Evolutionary conservation across 192 early-diverging fungal genomes (phyloP).

Genomic region (Entrophospora sp.): DNA sequence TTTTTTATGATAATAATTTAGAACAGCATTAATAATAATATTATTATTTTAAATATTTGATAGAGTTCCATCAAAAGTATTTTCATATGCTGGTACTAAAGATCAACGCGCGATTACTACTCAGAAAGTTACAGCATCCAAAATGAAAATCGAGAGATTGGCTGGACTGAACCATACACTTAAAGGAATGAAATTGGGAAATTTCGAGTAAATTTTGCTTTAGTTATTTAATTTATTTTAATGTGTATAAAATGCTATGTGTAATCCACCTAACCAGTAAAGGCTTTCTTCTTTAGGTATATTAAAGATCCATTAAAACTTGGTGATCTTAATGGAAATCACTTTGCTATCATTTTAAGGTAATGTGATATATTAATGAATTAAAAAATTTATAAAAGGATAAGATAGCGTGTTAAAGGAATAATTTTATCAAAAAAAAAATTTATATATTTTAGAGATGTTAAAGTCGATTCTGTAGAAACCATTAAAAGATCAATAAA

Average conservation of each 20-base stretch:
- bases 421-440: too few species aligned
- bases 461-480: slow-evolving; percentile 39
- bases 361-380: too few species aligned
- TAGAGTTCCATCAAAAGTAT: slow-evolving; percentile 41
- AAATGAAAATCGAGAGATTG: slow-evolving; percentile 49
- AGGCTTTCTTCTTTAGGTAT: slow-evolving; percentile 39
- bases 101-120: slow-evolving; percentile 86
- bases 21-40: too few species aligned
- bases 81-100: slow-evolving; percentile 90
- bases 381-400: too few species aligned
- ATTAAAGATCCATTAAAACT: slow-evolving; percentile 55
- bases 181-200: slow-evolving; percentile 57
- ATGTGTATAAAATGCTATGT: not conserved
- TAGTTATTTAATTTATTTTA: not conserved
- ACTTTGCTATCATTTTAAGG: slow-evolving; percentile 77
- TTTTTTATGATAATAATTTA: not conserved
- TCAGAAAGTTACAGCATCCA: slow-evolving; percentile 68
- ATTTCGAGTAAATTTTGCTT: slow-evolving; percentile 46
- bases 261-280: too few species aligned
- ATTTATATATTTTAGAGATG: slow-evolving; percentile 27
- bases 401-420: too few species aligned
- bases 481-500: slow-evolving; percentile 48
- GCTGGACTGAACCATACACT: slow-evolving; percentile 40
- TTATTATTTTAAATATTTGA: not conserved
- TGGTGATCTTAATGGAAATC: slow-evolving; percentile 84